Evolutionary conservation across 2,329 filamentous ascomycete species (phyloP).

Genomic region (Aspergillus aculeatinus): DNA sequence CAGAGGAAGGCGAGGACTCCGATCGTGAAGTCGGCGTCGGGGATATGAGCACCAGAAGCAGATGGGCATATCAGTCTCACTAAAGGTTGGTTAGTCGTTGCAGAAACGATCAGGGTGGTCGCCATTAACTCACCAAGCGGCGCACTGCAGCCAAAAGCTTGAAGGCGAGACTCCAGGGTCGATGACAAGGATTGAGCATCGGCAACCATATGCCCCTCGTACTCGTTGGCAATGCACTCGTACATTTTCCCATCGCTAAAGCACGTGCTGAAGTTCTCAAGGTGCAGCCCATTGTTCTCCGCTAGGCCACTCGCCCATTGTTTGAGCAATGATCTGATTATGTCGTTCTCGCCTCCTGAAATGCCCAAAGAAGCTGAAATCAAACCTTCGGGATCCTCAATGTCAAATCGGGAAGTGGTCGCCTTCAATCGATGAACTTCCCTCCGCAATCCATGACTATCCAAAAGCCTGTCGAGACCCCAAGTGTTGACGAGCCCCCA

Average conservation of each 20-base stretch:
- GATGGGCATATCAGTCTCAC: constrained; percentile 45
- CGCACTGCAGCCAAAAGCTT: constrained; percentile 42
- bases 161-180: constrained; percentile 36
- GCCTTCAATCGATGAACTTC: constrained; percentile 51
- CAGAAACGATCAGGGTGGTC: neutral
- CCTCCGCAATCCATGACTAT: constrained; percentile 54
- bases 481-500: constrained; percentile 60
- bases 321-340: constrained; percentile 49
- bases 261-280: constrained; percentile 58
- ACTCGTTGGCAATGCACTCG: constrained; percentile 57
- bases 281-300: constrained; percentile 43
- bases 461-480: constrained; percentile 54
- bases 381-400: constrained; percentile 19
- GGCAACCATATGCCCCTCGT: constrained; percentile 46
- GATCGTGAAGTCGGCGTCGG: constrained; percentile 56
- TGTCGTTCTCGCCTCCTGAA: constrained; percentile 24
- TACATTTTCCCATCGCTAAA: constrained; percentile 58
- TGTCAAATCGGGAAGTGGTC: constrained; percentile 19
- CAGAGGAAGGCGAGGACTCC: constrained; percentile 60
- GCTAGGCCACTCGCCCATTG: constrained; percentile 57
- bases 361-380: constrained; percentile 21
- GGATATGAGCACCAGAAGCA: constrained; percentile 42
- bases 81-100: constrained; percentile 28
- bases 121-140: constrained; percentile 40
- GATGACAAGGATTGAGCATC: neutral